Evolutionary conservation across 2,329 filamentous ascomycete genomes (phyloP), one percentile per base, ranked within the genome.

Genomic region (Talaromyces sp.): DNA sequence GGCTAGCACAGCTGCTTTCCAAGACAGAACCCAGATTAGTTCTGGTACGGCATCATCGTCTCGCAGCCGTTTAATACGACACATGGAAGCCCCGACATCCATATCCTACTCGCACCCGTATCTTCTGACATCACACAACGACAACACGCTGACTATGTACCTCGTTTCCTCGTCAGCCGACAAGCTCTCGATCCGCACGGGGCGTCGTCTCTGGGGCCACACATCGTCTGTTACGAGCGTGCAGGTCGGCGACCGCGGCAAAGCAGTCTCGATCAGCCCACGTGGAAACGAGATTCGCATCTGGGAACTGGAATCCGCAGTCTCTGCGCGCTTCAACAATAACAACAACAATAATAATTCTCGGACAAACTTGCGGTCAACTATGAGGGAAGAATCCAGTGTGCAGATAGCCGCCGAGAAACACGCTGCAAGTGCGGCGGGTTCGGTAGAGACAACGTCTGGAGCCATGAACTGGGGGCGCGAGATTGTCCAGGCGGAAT

Each of bases 141-240:
- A 97, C 74, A 97, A 97, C 71, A 96, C 93, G 0, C 79, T 96
- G 30, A 88, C 92, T 1, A 80, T 96, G 36, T 90, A 95, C 70
- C 82, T 96, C 34, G 91, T 94, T 67, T 91, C 86, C 4, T 94
- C 92, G 0, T 91, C 85, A 3, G 78, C 85, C 1, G 82, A 85
- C 0, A 71, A 74, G 1, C 81, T 96, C 1, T 85, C 84, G 0
- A 87, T 97, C 60, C 89, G 89, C 42, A 78, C 86, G 0, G 91
- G 90, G 0, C 88, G 87, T 65, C 84, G 91, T 31, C 84, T 97
- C 5, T 96, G 91, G 90, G 93, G 93, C 7, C 93, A 96, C 71
- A 96, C 93, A 0, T 96, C 92, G 1, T 91, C 90, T 3, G 91
- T 97, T 36, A 91, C 90, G 56, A 89, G 91, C 34, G 92, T 91